Evolutionary conservation across 441 rosid species (phyloP), one percentile per base, ranked within the genome.

Genomic region (Corymbia calophylla): DNA sequence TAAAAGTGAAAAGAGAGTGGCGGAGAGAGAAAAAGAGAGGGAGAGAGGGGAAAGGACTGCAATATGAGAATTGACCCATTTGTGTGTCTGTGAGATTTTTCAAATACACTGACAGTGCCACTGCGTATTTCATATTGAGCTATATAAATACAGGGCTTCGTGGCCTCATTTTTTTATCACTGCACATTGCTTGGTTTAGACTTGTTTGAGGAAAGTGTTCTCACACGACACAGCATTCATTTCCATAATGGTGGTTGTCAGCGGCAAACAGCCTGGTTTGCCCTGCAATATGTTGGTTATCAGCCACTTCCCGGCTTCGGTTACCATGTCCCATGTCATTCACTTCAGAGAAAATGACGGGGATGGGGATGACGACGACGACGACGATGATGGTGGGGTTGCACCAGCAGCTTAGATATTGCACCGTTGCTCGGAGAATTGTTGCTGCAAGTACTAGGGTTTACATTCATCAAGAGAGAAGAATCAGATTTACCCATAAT

Each of bases 391-490:
- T 2, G 62, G 64, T 2, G 87, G 84, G 27, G 70, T 89, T 58
- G 90, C 90, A 21, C 90, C 90, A 47, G 90, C 90, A 11, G 90
- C 90, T 6, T 89, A 53, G 56, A 53, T 89, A 31, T 23, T 25
- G 19, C n/a, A 12, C 35, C 9, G 48, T 21, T 35, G 49, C 48
- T 12, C 3, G 9, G 51, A 77, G 51, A 77, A 39, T 6, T 7
- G n/a, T 47, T 14, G 7, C 84, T 44, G 4, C 84, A 39, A 44
- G 84, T 23, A 77, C 29, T 77, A 77, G 84, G 51, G 84, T 44
- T 77, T 77, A 39, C 84, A 4, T 73, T 39, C 49, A 19, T 70
- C 16, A 77, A 39, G 51, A 58, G n/a, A 77, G 84, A 44, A 77
- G 51, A 77, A 73, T 73, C 49, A 73, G 82, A 49, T 73, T 21